Conservation (phyloP, 1,139 yeast species). For the Taphrina wiesneri region DNA sequence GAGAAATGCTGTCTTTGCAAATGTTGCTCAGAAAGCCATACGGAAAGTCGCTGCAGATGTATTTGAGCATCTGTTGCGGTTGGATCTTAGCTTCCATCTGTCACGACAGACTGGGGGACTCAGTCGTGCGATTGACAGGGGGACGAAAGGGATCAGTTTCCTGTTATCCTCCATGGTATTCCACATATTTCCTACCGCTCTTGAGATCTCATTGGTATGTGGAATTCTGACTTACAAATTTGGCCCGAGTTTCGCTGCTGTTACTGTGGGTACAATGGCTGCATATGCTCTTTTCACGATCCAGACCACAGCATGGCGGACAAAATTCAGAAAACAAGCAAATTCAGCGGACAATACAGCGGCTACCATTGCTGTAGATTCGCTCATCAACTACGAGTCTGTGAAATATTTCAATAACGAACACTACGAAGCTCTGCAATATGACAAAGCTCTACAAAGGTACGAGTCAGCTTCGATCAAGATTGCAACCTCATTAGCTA, state of each 20-base stretch:
- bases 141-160: constrained; percentile 94
- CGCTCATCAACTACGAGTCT: constrained; percentile 89
- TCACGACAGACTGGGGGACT: constrained; percentile 93
- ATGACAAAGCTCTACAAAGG: constrained; percentile 68
- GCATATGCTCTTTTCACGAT: constrained; percentile 86
- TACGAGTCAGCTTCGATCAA: constrained; percentile 83
- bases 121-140: constrained; percentile 94
- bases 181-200: constrained; percentile 88
- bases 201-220: constrained; percentile 89
- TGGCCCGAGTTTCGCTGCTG: constrained; percentile 85
- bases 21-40: constrained; percentile 93
- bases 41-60: constrained; percentile 86
- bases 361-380: constrained; percentile 90
- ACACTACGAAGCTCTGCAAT: constrained; percentile 70
- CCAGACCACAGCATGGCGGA: constrained; percentile 94
- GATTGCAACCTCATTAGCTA: constrained; percentile 91
- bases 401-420: constrained; percentile 95
- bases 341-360: constrained; percentile 93
- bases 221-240: constrained; percentile 88
- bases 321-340: constrained; percentile 84
- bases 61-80: constrained; percentile 73
- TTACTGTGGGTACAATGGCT: constrained; percentile 82
- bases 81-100: constrained; percentile 88
- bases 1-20: constrained; percentile 90
- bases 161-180: constrained; percentile 94